Evolutionary conservation across 441 rosid genomes (phyloP).

Genomic region (Arabidopsis hybrid): DNA sequence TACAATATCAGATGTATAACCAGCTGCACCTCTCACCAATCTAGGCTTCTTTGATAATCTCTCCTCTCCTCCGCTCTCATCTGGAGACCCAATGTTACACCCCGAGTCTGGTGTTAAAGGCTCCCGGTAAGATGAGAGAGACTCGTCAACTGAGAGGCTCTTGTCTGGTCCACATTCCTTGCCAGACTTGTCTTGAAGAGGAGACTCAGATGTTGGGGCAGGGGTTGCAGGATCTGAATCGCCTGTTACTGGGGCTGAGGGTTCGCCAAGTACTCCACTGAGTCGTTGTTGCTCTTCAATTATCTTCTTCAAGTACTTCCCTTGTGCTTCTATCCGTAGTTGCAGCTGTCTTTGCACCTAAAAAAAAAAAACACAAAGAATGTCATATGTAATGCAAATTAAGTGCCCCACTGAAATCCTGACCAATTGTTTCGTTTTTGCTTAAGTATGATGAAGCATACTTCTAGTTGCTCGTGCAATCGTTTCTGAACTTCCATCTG

Average conservation of each 20-base stretch:
- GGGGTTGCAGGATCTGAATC: slow-evolving; percentile 91
- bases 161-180: slow-evolving; percentile 69
- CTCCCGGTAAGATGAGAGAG: slow-evolving; percentile 78
- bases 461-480: slow-evolving; percentile 96
- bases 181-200: slow-evolving; percentile 71
- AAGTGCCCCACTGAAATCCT: not conserved
- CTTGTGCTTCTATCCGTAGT: slow-evolving; percentile 96
- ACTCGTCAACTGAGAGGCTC: slow-evolving; percentile 82
- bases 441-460: slow-evolving; percentile 50
- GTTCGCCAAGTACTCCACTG: slow-evolving; percentile 74
- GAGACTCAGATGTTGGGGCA: slow-evolving; percentile 82
- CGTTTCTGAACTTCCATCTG: slow-evolving; percentile 99
- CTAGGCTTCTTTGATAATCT: slow-evolving; percentile 76
- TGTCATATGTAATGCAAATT: not conserved
- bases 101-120: slow-evolving; percentile 90
- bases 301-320: slow-evolving; percentile 95
- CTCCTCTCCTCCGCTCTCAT: slow-evolving; percentile 65
- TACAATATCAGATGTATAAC: slow-evolving; percentile 58
- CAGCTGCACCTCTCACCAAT: slow-evolving; percentile 47
- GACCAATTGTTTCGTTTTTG: not conserved
- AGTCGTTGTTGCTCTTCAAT: slow-evolving; percentile 97
- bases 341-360: slow-evolving; percentile 98
- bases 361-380: slow-evolving; percentile 29
- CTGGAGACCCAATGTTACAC: slow-evolving; percentile 60
- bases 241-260: slow-evolving; percentile 62